A percentile compares a stretch with the other conserved stretches of the same genome.
Evolutionary conservation across 169 alveolate genomes (phyloP).

Genomic region (Toxoplasma gondii): DNA sequence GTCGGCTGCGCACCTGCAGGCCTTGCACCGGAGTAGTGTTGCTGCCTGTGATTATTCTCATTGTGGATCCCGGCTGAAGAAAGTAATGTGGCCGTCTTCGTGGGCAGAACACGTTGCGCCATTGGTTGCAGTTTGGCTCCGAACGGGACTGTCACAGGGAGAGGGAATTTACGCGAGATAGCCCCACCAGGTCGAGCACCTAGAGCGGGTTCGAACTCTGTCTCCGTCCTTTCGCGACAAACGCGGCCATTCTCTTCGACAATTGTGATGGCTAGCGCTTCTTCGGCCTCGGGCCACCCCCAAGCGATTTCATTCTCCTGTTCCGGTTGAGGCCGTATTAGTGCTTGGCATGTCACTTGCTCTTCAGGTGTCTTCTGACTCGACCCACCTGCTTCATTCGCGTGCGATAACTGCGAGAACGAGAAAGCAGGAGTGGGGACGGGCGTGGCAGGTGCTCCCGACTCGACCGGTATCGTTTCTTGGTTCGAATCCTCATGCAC

Average conservation of each 20-base stretch:
- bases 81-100: background rate
- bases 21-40: background rate
- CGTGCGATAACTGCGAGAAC: no score
- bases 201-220: background rate
- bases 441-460: no score
- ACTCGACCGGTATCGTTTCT: no score
- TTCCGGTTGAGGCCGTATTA: no score
- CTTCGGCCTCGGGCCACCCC: slow-evolving; percentile 23
- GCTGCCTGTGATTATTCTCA: background rate
- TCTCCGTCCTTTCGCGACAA: background rate
- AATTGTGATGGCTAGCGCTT: background rate
- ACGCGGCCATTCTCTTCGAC: background rate
- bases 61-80: background rate
- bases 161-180: background rate
- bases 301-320: background rate
- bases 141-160: background rate
- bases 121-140: no score
- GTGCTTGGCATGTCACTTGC: no score
- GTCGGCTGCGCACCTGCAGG: background rate
- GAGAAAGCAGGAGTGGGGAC: no score
- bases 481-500: no score
- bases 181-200: background rate
- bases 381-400: no score
- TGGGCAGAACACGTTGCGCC: background rate
- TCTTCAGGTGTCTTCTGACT: no score